These are phyloP conservation scores for Sphagnum tenellum DNA, from an alignment of 225 moss, liverwort and hornwort genomes.

Conservation along the genomic window DNA sequence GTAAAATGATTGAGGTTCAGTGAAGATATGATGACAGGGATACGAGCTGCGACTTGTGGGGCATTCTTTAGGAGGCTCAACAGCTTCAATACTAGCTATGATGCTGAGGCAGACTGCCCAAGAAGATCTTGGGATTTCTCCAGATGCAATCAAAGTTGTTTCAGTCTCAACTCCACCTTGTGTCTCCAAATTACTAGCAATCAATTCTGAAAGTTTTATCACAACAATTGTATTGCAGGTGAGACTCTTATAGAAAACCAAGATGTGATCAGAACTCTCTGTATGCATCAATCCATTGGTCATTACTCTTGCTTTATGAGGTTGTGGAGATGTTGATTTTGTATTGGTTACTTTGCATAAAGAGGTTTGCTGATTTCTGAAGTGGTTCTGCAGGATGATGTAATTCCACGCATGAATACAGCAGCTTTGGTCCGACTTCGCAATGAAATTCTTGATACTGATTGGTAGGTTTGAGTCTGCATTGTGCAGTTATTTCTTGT, in stretches of 20 bases:
- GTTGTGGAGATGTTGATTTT: no score
- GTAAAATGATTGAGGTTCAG: no score
- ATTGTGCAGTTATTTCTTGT: no score
- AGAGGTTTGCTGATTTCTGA: not conserved
- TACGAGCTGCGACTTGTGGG: constrained; percentile 68
- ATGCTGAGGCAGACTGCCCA: constrained; percentile 48
- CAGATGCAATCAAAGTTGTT: constrained; percentile 56
- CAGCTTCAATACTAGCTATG: constrained; percentile 65
- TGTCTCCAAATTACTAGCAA: constrained; percentile 70
- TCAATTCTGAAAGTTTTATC: constrained; percentile 55
- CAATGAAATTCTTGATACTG: constrained; percentile 74
- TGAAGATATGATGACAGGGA: constrained; percentile 29
- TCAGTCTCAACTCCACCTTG: constrained; percentile 85
- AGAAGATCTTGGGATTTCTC: constrained; percentile 45
- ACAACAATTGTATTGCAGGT: constrained; percentile 84
- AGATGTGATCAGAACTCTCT: not conserved
- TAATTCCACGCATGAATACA: constrained; percentile 78
- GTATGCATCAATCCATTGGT: not conserved
- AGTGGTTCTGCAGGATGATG: constrained; percentile 50
- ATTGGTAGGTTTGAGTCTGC: constrained; percentile 37
- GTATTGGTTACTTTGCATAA: not conserved
- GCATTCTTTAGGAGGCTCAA: constrained; percentile 86
- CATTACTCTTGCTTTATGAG: no score
- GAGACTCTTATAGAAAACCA: not conserved
- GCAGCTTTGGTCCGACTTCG: constrained; percentile 63